Conservation (phyloP, 768 basidiomycete genomes). For the Xerocomellus chrysenteron region DNA sequence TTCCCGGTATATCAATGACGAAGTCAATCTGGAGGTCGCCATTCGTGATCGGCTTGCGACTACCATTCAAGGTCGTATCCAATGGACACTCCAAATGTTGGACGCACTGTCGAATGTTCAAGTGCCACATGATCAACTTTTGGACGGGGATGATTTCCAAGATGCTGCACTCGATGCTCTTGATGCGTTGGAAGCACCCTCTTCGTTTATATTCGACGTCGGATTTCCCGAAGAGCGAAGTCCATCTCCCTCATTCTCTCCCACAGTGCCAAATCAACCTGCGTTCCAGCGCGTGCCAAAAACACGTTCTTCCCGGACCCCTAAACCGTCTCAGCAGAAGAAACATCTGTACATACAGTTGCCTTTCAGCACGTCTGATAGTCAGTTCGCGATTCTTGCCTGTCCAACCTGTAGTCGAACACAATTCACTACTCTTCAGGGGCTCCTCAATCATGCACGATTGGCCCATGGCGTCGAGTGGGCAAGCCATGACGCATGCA, state of each 20-base stretch:
- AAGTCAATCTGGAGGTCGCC: slow-evolving; percentile 44
- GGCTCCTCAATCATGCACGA: slow-evolving; percentile 52
- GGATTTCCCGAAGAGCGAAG: slow-evolving; percentile 21
- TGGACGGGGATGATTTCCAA: slow-evolving; percentile 35
- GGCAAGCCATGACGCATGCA: slow-evolving; percentile 52
- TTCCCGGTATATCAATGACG: slow-evolving; percentile 31
- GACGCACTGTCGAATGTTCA: slow-evolving; percentile 29
- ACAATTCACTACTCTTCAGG: slow-evolving; percentile 52
- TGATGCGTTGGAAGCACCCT: slow-evolving; percentile 40
- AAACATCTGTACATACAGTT: slow-evolving; percentile 43
- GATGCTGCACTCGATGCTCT: slow-evolving; percentile 44
- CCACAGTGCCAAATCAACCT: slow-evolving; percentile 13
- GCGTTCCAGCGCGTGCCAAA: slow-evolving; percentile 20
- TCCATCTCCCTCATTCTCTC: slow-evolving; percentile 23
- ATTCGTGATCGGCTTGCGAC: slow-evolving; percentile 40
- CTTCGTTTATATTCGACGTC: slow-evolving; percentile 36
- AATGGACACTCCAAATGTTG: slow-evolving; percentile 45
- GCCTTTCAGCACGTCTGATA: slow-evolving; percentile 26
- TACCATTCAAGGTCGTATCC: slow-evolving; percentile 45
- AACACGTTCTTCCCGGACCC: slow-evolving; percentile 29
- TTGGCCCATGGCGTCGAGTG: slow-evolving; percentile 48
- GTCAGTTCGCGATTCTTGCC: slow-evolving; percentile 34
- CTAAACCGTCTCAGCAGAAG: slow-evolving; percentile 28
- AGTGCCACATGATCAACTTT: slow-evolving; percentile 12
- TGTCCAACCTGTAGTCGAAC: slow-evolving; percentile 46